Base-by-base conservation (phyloP, 768 basidiomycete genomes). In the Tulasnella sp. region DNA sequence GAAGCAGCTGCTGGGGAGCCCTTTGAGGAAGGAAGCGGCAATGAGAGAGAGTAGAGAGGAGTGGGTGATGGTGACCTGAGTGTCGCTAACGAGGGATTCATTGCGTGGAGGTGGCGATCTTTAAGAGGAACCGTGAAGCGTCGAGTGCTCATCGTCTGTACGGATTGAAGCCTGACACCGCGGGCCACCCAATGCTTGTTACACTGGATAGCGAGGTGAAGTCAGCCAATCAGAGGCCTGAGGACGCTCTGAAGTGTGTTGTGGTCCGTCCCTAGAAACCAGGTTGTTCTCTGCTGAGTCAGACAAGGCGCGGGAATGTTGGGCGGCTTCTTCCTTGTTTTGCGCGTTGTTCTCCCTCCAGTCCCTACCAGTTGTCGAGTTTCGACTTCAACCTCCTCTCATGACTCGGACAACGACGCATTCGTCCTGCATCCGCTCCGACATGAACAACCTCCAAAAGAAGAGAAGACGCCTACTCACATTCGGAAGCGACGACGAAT, bases 401-500 rank as follows among this genome's bases (percentile, higher is more conserved):
- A 67, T 72, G 39, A 72, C 39, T 40, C 39, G 70, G n/a, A 37
- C 37, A 32, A 72, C 70, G 48, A 51, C 48, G 48, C 48, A 16
- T 48, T 71, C 29, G 32, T 26, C 35, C 7, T 32, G 69, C 15
- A 70, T 23, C 26, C 39, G 29, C n/a, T 39, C 39, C 2, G 70
- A 72, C 70, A 15, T 15, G 42, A 72, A 75, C 29, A 35, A 42
- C 29, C 75, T 32, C 9, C 48, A 35, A 61, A 55, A 75, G 51
- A 51, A n/a, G n/a, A n/a, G 75, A 29, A 46, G n/a, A n/a, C 44
- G 73, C 16, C 73, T 23, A 26, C 23, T 46, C n/a, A 32, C 32
- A 9, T 74, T 74, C 51, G 44, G 51, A 42, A 61, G 55, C 39
- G 32, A 29, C n/a, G 74, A 75, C 32, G 48, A 61, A 40, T 32